Base-by-base conservation (phyloP, 371 early-diverging fungal species). In the Mortierella sp. region DNA sequence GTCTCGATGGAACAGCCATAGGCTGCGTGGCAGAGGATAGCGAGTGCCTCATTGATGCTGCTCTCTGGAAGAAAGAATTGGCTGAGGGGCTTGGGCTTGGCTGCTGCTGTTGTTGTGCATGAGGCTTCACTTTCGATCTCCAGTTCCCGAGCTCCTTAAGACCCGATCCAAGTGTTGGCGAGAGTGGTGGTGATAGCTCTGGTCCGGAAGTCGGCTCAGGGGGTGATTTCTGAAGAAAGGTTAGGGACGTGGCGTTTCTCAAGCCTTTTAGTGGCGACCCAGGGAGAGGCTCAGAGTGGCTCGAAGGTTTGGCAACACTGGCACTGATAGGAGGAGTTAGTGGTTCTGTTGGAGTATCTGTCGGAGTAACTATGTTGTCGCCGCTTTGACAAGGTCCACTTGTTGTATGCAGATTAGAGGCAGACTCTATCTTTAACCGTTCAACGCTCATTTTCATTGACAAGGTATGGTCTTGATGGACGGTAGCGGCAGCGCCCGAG, bases 61-160 rank as follows among this genome's bases (percentile, higher is more conserved):
- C 73, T 27, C 46, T 52, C 26, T 71, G 72, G 19, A 72, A 56
- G 1, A 78, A 63, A 23, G 78, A 57, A 47, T 61, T 76, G 30
- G 78, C 50, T 5, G 70, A 61, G 14, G 50, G 52, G 24, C 58
- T 32, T 19, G 27, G 60, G 14, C 57, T 23, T 27, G 61, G 27
- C 23, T 55, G 60, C 17, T 58, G 58, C 31, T 42, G 54, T 31
- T 58, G 53, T 5, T 53, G 56, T 26, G 48, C 24, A 12, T 15
- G 46, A 7, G 51, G 19, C 47, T 56, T 64, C 28, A 61, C 24
- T 27, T 59, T 60, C 48, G 28, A 9, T 30, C 60, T 56, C 64
- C 75, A 59, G 26, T 37, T 57, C 7, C 53, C 43, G 14, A 49
- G n/a, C n/a, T 72, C 73, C 50, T 42, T 68, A 7, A 60, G 28